Base-by-base conservation (phyloP, 441 rosid species). In the Corymbia citriodora region DNA sequence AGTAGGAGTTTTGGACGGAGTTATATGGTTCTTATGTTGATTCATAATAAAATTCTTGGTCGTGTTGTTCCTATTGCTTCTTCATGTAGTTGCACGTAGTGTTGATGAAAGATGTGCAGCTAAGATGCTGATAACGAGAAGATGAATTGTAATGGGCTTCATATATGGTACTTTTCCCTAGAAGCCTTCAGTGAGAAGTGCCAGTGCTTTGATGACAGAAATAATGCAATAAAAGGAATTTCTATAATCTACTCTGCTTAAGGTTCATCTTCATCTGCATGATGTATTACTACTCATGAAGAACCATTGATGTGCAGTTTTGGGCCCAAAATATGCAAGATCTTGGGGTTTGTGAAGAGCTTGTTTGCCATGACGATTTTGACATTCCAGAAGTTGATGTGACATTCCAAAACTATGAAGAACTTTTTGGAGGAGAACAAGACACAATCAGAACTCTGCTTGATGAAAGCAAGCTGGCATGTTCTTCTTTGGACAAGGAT, bases 251-350 rank as follows among this genome's bases (percentile, higher is more conserved):
- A 81, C 53, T 45, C 19, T 81, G n/a, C 31, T 45, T 79, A 88
- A 68, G 83, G 45, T 88, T 57, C 21, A 49, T 88, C 49, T 10
- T 68, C 29, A 33, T 59, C 31, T 88, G 89, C 53, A 25, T n/a
- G 53, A 27, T 72, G 65, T 17, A 27, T 53, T 50, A 29, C 79
- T 50, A 50, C 55, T 88, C 61, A 52, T 81, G 53, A 12, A 40
- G 83, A 81, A 19, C 53, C 53, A 55, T 27, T 33, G 48, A 33
- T 55, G 63, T 87, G 93, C 93, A 97, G 99, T 89, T 97, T 86
- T 96, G 98, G 98, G 87, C 95, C 92, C 99, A 97, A 90, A 96
- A 95, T 90, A 94, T 97, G 93, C 98, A 95, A 95, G 99, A 97
- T 88, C 95, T 97, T 88, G 98, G 98, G 25, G 95, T 97, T 87